These are phyloP conservation scores for Pythium vanterpoolii DNA, from an alignment of 352 stramenopile genomes.

Conservation along the genomic window DNA sequence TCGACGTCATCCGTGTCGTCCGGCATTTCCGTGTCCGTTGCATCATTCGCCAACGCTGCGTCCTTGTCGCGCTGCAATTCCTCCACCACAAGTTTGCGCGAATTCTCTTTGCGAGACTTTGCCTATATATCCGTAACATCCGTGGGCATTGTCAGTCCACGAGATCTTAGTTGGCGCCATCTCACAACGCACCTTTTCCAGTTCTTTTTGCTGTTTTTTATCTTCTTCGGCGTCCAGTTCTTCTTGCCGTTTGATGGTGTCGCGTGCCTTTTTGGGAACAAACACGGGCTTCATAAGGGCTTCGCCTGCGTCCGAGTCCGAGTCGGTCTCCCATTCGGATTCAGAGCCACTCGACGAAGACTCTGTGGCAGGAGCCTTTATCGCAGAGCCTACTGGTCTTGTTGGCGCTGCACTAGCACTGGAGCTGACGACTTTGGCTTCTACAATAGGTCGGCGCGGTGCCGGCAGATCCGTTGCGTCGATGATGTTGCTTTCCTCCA, in stretches of 20 bases:
- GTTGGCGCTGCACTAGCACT: not conserved
- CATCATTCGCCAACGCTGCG: slow-evolving; percentile 31
- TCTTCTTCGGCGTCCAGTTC: slow-evolving; percentile 75
- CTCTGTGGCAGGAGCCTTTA: slow-evolving; percentile 21
- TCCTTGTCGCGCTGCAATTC: slow-evolving; percentile 70
- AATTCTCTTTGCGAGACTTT: slow-evolving; percentile 61
- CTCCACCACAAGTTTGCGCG: slow-evolving; percentile 71
- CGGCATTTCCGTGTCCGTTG: slow-evolving; percentile 85
- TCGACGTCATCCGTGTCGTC: slow-evolving; percentile 89
- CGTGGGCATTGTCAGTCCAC: not conserved
- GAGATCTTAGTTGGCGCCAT: not conserved
- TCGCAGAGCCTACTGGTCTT: slow-evolving; percentile 19
- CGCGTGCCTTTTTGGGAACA: slow-evolving; percentile 86
- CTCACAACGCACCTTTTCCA: slow-evolving; percentile 34
- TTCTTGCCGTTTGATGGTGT: slow-evolving; percentile 80
- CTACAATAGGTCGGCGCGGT: slow-evolving; percentile 12
- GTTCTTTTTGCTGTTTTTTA: slow-evolving; percentile 44
- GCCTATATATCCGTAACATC: slow-evolving; percentile 15
- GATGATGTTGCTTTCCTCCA: not conserved
- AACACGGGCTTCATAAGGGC: slow-evolving; percentile 91
- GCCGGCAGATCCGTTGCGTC: not conserved
- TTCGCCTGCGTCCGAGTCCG: slow-evolving; percentile 65
- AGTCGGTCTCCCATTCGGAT: slow-evolving; percentile 83
- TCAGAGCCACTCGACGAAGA: slow-evolving; percentile 39
- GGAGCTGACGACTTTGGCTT: slow-evolving; percentile 21